Evolutionary conservation across 306 rosid genomes (phyloP).

Genomic region (Delonix regia): DNA sequence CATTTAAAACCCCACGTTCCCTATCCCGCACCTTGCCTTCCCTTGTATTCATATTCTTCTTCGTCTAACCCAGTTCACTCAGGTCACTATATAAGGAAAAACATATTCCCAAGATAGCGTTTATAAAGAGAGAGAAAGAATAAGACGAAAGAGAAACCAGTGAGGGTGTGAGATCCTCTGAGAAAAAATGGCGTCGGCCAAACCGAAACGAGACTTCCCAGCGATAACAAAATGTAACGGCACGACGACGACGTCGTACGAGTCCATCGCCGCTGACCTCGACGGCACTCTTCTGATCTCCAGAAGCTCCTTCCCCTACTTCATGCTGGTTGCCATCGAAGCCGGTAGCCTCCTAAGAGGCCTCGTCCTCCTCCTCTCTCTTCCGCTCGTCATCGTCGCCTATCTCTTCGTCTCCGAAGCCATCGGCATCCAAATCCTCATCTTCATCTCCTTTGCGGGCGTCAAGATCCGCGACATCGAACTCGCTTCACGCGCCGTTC

Average conservation of each 20-base stretch:
- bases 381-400: conserved; percentile 73
- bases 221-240: conserved; percentile 53
- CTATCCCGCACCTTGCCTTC: background rate
- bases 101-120: background rate
- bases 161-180: conserved; percentile 1
- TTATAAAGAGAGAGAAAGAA: background rate
- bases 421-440: conserved; percentile 90
- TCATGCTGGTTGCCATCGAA: conserved; percentile 94
- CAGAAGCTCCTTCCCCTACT: conserved; percentile 87
- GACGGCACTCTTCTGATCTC: conserved; percentile 87
- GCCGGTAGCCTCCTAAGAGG: conserved; percentile 97
- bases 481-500: conserved; percentile 89
- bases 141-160: background rate
- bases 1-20: conserved; percentile 58
- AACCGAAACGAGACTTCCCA: conserved; percentile 53
- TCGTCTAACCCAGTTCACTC: background rate
- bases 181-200: conserved; percentile 45
- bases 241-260: conserved; percentile 41
- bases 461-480: conserved; percentile 91
- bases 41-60: background rate
- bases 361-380: conserved; percentile 77
- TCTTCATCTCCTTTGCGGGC: conserved; percentile 89
- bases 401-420: conserved; percentile 90
- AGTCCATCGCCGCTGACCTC: conserved; percentile 86
- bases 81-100: background rate